Base-by-base conservation (phyloP, 176 grass and related monocot genomes). In the Triticum turgidum region DNA sequence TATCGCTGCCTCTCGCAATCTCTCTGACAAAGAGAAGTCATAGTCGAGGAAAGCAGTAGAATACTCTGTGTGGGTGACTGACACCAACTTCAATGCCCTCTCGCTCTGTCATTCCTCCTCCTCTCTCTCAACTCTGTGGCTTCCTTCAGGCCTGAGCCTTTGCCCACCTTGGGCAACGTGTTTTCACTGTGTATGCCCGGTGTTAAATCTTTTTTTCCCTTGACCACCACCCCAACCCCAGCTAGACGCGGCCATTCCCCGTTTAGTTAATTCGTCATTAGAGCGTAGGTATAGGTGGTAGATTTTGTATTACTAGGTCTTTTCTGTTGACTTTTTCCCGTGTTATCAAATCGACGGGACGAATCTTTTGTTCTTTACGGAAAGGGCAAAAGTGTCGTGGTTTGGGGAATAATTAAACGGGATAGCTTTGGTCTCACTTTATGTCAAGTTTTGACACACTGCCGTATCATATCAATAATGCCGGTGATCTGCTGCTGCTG, bases 1-100 rank as follows among this genome's bases (percentile, higher is more conserved):
- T 18, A 0, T 59, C 0, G 54, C 54, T 21, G 54, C 54, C 54
- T 59, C 20, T 65, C 84, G 24, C 79, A 65, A 83, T 89, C 41
- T 76, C 34, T 96, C 94, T 97, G 94, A 94, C 91, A 97, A 97
- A 94, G 91, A 94, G 89, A 88, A 90, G 94, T 94, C 94, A 85
- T 92, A 94, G 88, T 97, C 85, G 87, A 93, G 75, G 84, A 94
- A 92, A 93, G 89, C 89, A 94, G 87, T 92, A 94, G 90, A 92
- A 94, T 97, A 90, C 94, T 92, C 94, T 92, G 87, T 91, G 86
- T 90, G 89, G 85, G 58, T 54, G 84, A 77, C 94, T 97, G 91
- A 94, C 87, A 79, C 1, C 87, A 71, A 81, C 87, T 94, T 97
- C 87, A 97, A 97, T 97, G 89, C 85, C 35, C 72, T 52, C 81